Conservation (phyloP, 2,329 filamentous ascomycete genomes). For the Colletotrichum plurivorum region DNA sequence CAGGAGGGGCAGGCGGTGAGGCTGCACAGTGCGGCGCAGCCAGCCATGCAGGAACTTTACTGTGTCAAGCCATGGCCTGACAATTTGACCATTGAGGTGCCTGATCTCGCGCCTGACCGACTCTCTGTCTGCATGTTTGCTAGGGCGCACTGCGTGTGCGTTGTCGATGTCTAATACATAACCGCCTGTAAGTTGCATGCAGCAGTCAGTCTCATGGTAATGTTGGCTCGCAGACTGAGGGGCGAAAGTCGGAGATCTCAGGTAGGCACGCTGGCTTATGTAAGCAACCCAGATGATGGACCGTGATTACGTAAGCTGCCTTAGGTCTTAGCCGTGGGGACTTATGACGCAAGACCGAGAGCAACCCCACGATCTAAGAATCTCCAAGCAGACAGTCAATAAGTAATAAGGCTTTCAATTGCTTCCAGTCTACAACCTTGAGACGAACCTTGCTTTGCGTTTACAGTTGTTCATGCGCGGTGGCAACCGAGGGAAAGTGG, state of each 20-base stretch:
- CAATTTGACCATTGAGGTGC: background rate
- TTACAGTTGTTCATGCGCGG: background rate
- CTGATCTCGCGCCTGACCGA: background rate
- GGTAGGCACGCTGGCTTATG: background rate
- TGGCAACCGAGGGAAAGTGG: background rate
- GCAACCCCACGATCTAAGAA: background rate
- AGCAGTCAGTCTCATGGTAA: background rate
- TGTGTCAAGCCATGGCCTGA: conserved; percentile 26
- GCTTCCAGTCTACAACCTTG: too few species aligned
- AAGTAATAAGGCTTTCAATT: too few species aligned
- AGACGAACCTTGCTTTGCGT: background rate
- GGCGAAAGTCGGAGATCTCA: background rate
- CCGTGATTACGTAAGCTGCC: too few species aligned
- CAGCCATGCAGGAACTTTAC: background rate
- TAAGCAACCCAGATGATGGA: too few species aligned
- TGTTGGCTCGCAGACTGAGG: background rate
- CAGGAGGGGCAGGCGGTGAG: conserved; percentile 38
- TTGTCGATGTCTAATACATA: background rate
- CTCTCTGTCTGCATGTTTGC: background rate
- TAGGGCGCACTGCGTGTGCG: background rate
- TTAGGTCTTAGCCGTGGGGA: background rate
- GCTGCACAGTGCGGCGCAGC: conserved; percentile 28
- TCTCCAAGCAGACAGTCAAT: too few species aligned
- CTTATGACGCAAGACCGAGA: conserved; percentile 29
- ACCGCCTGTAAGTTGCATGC: background rate